Conservation (phyloP, 169 alveolate species). For the Eimeria necatrix region DNA sequence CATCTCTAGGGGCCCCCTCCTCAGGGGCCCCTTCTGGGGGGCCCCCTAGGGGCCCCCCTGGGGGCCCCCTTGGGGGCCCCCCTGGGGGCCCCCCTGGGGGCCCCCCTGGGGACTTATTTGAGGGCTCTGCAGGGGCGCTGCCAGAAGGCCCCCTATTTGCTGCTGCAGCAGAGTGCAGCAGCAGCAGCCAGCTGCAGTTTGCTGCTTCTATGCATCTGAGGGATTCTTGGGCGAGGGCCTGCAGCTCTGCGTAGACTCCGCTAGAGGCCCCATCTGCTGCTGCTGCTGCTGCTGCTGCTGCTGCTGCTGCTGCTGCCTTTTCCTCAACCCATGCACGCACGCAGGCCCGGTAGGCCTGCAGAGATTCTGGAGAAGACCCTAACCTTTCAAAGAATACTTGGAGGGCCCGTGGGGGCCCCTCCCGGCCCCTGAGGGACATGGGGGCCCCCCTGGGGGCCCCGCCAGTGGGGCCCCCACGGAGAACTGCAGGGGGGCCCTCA, state of each 20-base stretch:
- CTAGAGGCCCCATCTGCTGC: neutral
- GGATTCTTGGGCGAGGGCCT: neutral
- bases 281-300: conserved; percentile 30
- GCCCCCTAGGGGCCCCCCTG: too few relatives aligned
- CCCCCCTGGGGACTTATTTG: too few relatives aligned
- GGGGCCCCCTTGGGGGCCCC: too few relatives aligned
- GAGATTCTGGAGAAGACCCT: neutral
- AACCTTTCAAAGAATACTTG: neutral
- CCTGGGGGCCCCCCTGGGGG: too few relatives aligned
- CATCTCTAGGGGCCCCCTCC: neutral
- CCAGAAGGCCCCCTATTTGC: neutral
- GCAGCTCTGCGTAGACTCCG: neutral
- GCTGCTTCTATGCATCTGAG: neutral
- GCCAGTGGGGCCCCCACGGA: too few relatives aligned
- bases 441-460: too few relatives aligned
- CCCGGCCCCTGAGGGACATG: too few relatives aligned
- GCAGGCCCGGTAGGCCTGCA: neutral
- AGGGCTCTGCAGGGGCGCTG: too few relatives aligned
- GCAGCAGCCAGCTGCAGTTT: neutral
- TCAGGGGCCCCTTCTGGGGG: neutral
- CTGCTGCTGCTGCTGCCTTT: neutral
- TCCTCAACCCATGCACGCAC: neutral
- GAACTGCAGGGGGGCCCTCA: too few relatives aligned
- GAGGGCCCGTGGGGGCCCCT: neutral
- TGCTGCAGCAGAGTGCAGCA: neutral